Evolutionary conservation across 2,329 filamentous ascomycete genomes (phyloP).

Genomic region (Aureobasidium pullulans): DNA sequence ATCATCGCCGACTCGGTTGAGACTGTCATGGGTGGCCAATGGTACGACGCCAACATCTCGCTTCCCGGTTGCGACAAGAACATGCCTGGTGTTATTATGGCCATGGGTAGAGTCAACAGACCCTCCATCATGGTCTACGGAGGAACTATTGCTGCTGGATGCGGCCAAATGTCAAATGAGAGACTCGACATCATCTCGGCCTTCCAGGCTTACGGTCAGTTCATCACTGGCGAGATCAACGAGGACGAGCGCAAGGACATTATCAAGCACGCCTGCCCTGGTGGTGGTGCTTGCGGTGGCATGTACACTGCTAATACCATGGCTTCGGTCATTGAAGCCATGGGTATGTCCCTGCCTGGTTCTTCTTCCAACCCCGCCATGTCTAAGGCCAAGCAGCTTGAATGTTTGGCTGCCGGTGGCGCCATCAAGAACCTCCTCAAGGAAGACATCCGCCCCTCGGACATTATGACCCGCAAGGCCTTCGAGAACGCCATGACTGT

Average conservation of each 20-base stretch:
- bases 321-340: slow-evolving; percentile 44
- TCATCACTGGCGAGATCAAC: slow-evolving; percentile 81
- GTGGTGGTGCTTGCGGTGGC: slow-evolving; percentile 74
- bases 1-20: slow-evolving; percentile 97
- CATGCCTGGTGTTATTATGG: slow-evolving; percentile 69
- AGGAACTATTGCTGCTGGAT: slow-evolving; percentile 87
- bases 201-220: slow-evolving; percentile 96
- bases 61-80: slow-evolving; percentile 99
- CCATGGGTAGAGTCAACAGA: slow-evolving; percentile 90
- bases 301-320: slow-evolving; percentile 57
- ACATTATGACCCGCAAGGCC: slow-evolving; percentile 43
- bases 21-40: slow-evolving; percentile 97
- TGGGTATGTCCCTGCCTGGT: slow-evolving; percentile 45
- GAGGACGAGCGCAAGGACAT: slow-evolving; percentile 92
- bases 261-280: slow-evolving; percentile 83
- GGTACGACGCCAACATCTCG: slow-evolving; percentile 96
- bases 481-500: slow-evolving; percentile 47
- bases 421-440: slow-evolving; percentile 45
- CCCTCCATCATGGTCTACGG: slow-evolving; percentile 98
- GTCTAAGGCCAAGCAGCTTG: slow-evolving; percentile 44
- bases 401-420: slow-evolving; percentile 42
- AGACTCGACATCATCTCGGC: slow-evolving; percentile 91
- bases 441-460: slow-evolving; percentile 42
- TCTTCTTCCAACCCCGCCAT: slow-evolving; percentile 45
- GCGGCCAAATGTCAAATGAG: slow-evolving; percentile 65